Percentiles rank a stretch among this genome's conserved stretches.
phyloP scores from a whole-genome alignment of 2,329 filamentous ascomycete species.

The Nemania sp. region DNA sequence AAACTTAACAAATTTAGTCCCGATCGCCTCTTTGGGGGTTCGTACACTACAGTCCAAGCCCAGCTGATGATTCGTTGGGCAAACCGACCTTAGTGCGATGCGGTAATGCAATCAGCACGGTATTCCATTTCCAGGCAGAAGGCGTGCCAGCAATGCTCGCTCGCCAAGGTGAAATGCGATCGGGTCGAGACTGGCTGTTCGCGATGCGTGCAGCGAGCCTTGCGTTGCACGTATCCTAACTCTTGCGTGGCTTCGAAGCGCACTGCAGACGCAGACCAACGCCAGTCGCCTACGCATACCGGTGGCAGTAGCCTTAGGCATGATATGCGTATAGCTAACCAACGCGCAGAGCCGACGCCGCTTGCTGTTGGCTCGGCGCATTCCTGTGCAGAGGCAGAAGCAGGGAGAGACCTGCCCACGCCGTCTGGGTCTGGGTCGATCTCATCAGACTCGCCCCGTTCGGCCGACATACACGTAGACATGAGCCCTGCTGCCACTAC shows the following conservation, averaged over 20 bases:
- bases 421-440: too few species aligned
- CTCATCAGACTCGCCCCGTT: too few species aligned
- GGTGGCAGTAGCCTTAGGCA: constrained; percentile 2
- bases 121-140: constrained; percentile 47
- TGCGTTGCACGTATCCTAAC: constrained; percentile 39
- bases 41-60: too few species aligned
- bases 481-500: not conserved
- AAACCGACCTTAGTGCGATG: too few species aligned
- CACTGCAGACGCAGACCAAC: too few species aligned
- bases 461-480: too few species aligned
- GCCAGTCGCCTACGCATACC: too few species aligned
- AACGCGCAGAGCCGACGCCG: not conserved
- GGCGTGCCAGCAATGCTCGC: constrained; percentile 43
- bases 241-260: not conserved
- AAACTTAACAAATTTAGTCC: too few species aligned
- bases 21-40: too few species aligned
- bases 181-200: constrained; percentile 39
- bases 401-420: not conserved
- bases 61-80: too few species aligned
- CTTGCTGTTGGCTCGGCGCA: not conserved
- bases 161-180: constrained; percentile 47
- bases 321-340: not conserved
- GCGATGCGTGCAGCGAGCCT: constrained; percentile 38
- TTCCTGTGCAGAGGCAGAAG: not conserved
- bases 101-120: constrained; percentile 26